phyloP scores from a whole-genome alignment of 208 protist species.

The Trypanosoma theileri region DNA sequence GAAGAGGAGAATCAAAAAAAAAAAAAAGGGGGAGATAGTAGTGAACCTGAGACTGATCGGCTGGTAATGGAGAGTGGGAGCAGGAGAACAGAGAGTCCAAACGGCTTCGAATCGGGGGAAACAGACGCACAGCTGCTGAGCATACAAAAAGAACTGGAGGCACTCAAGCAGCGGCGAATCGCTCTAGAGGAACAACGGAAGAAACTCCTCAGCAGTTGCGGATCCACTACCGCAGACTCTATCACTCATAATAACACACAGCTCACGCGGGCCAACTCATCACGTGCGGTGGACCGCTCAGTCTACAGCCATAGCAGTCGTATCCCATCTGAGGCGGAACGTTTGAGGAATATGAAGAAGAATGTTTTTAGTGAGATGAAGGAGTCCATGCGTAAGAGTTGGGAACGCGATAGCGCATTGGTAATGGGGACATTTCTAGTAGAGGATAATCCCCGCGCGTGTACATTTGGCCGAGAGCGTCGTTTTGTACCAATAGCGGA shows the following conservation, averaged over 20 bases:
- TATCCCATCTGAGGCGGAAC: constrained; percentile 38
- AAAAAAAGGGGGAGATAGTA: not conserved
- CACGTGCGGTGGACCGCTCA: constrained; percentile 23
- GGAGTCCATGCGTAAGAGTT: constrained; percentile 40
- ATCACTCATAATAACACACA: constrained; percentile 4
- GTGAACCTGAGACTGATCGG: not conserved
- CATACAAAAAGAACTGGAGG: constrained; percentile 62
- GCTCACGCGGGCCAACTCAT: constrained; percentile 6
- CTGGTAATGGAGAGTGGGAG: constrained; percentile 7
- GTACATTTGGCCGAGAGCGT: constrained; percentile 67
- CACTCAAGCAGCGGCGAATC: constrained; percentile 44
- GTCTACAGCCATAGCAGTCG: constrained; percentile 6
- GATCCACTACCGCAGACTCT: not conserved
- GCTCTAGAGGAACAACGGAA: constrained; percentile 56
- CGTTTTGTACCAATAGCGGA: constrained; percentile 63
- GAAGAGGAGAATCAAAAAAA: not conserved
- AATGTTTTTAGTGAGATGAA: constrained; percentile 62
- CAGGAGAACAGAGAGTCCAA: constrained; percentile 3
- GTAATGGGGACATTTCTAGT: constrained; percentile 61
- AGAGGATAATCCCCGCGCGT: constrained; percentile 49
- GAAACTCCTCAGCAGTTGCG: constrained; percentile 33
- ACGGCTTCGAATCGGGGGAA: constrained; percentile 5
- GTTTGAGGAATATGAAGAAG: constrained; percentile 27
- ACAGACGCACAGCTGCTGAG: constrained; percentile 28
- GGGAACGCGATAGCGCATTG: constrained; percentile 50